These are phyloP conservation scores for Eutrema yunnanense DNA, from an alignment of 345 rosid genomes.

Conservation along the genomic window DNA sequence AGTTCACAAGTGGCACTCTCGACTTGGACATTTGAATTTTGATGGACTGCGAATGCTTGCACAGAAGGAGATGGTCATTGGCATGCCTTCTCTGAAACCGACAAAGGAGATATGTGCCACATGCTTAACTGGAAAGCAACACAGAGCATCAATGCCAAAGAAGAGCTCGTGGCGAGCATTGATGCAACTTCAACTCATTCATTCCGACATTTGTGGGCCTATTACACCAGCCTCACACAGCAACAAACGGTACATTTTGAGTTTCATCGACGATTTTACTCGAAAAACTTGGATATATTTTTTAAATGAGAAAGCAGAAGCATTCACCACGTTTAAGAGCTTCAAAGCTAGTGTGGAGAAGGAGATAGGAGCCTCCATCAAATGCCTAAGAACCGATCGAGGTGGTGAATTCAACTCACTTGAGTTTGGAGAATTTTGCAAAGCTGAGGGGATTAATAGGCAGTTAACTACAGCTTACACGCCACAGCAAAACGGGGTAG, in stretches of 20 bases:
- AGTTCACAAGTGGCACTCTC: neutral
- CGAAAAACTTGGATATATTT: neutral
- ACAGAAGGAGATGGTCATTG: neutral
- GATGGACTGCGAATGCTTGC: neutral
- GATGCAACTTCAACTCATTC: neutral
- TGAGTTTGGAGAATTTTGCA: neutral
- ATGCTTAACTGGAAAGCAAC: neutral
- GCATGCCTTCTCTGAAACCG: no score
- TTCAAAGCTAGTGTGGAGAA: neutral
- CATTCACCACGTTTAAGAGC: neutral
- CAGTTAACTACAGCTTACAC: neutral
- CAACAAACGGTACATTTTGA: neutral
- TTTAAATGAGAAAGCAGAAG: neutral
- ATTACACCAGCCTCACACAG: neutral
- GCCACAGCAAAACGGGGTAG: neutral
- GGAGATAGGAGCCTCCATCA: neutral
- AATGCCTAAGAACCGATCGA: neutral
- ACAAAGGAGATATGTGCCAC: no score
- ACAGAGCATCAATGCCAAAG: neutral
- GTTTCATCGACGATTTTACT: neutral
- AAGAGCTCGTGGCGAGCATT: neutral
- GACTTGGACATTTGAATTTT: neutral
- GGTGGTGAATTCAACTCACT: no score
- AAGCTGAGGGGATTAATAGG: neutral
- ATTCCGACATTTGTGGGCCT: neutral